Conservation (phyloP, 176 grass and related monocot species). For the Phoenix roebelenii region DNA sequence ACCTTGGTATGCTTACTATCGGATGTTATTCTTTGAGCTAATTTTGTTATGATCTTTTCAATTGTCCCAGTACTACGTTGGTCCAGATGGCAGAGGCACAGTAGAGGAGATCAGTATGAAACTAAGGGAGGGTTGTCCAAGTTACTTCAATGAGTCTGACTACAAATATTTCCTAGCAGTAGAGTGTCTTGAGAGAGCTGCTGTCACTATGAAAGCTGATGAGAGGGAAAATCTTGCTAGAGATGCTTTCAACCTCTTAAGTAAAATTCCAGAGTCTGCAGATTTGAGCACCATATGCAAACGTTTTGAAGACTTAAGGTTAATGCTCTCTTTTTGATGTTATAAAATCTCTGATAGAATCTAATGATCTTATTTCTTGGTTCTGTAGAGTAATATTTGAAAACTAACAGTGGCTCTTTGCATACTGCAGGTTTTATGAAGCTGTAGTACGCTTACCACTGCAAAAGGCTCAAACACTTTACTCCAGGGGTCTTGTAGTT, state of each 20-base stretch:
- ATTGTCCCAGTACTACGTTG: conserved; percentile 82
- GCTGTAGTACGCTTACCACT: conserved; percentile 82
- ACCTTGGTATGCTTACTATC: too few relatives aligned
- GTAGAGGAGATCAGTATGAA: conserved; percentile 89
- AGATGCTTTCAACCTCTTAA: conserved; percentile 82
- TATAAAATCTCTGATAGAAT: background rate
- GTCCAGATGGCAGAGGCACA: conserved; percentile 72
- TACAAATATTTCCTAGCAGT: conserved; percentile 93
- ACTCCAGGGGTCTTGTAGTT: conserved; percentile 42
- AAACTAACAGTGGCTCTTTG: conserved; percentile 19
- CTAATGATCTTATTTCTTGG: too few relatives aligned
- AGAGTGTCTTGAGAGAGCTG: conserved; percentile 84
- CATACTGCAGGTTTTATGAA: conserved; percentile 62
- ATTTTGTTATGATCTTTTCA: background rate
- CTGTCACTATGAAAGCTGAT: conserved; percentile 41
- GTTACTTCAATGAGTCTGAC: conserved; percentile 92
- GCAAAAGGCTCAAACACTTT: conserved; percentile 82
- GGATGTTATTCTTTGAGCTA: background rate
- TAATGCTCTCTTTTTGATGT: conserved; percentile 1
- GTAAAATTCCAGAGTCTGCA: conserved; percentile 69
- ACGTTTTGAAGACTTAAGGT: conserved; percentile 96
- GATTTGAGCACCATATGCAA: conserved; percentile 91
- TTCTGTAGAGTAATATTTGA: background rate
- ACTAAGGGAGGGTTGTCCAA: conserved; percentile 82
- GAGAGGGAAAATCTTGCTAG: conserved; percentile 74